Conservation (phyloP, 2,329 filamentous ascomycete genomes). For the Fusarium continuum region DNA sequence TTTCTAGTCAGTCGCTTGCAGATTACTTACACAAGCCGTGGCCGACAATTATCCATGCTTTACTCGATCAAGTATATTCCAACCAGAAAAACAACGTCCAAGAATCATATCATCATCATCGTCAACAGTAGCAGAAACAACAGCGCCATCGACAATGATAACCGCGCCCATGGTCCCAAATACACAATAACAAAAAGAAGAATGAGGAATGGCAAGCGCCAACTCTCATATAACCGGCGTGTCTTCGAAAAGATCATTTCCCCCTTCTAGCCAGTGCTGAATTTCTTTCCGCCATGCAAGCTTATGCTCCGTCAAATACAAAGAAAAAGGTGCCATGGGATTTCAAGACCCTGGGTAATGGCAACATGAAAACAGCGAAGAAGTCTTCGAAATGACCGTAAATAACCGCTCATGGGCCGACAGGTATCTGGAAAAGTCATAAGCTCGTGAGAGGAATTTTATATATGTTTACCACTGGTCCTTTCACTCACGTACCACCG, state of each 20-base stretch:
- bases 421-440: slow-evolving; percentile 43
- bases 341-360: slow-evolving; percentile 7
- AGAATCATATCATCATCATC: slow-evolving; percentile 34
- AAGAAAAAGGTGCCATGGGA: slow-evolving; percentile 21
- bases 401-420: slow-evolving; percentile 35
- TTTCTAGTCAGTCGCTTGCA: slow-evolving; percentile 40
- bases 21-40: slow-evolving; percentile 41
- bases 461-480: slow-evolving; percentile 43
- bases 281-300: slow-evolving; percentile 30
- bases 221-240: slow-evolving; percentile 19
- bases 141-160: slow-evolving; percentile 16
- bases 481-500: slow-evolving; percentile 31
- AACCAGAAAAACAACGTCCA: slow-evolving; percentile 36
- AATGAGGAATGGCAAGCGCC: slow-evolving; percentile 36
- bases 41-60: slow-evolving; percentile 37
- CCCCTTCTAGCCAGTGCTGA: slow-evolving; percentile 44
- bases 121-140: slow-evolving; percentile 24
- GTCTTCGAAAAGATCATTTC: slow-evolving; percentile 29
- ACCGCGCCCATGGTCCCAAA: slow-evolving; percentile 18
- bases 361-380: slow-evolving; percentile 32
- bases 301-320: slow-evolving; percentile 38
- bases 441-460: slow-evolving; percentile 50
- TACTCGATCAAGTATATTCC: slow-evolving; percentile 42
- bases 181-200: slow-evolving; percentile 19
- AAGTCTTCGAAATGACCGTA: slow-evolving; percentile 38